Conservation (phyloP, 2,329 filamentous ascomycete species). For the Xylariaceae sp. region DNA sequence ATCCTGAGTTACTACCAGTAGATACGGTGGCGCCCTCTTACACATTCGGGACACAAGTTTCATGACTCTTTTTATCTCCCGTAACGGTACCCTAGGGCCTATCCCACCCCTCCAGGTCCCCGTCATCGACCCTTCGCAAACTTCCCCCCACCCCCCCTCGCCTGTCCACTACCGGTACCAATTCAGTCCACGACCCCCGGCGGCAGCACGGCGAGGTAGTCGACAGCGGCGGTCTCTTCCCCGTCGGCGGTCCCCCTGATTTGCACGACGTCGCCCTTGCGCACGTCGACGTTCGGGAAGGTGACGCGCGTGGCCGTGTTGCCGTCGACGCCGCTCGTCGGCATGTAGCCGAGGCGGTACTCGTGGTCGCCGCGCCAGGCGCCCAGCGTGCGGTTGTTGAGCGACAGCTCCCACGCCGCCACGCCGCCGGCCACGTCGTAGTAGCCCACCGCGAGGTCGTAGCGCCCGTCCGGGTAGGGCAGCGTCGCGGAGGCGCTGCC, state of each 20-base stretch:
- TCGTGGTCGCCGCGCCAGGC: constrained; percentile 55
- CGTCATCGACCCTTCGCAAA: too few relatives aligned
- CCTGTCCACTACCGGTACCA: too few relatives aligned
- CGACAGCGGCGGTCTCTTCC: constrained; percentile 55
- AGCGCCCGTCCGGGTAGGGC: constrained; percentile 43
- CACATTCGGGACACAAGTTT: too few relatives aligned
- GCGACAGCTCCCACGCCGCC: constrained; percentile 45
- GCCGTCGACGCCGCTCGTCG: constrained; percentile 53
- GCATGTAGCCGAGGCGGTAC: constrained; percentile 49
- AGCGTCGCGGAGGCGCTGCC: constrained; percentile 42
- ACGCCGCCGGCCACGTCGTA: constrained; percentile 54
- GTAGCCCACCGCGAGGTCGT: constrained; percentile 60
- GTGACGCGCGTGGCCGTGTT: constrained; percentile 58
- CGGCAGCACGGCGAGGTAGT: constrained; percentile 59
- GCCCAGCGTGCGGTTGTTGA: constrained; percentile 47
- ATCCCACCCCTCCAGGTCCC: too few relatives aligned
- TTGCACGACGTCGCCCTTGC: constrained; percentile 21
- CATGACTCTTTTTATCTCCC: too few relatives aligned
- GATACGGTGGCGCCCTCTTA: too few relatives aligned
- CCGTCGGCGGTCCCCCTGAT: constrained; percentile 49
- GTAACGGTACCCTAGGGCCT: too few relatives aligned
- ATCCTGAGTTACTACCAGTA: too few relatives aligned
- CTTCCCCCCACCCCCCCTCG: too few relatives aligned
- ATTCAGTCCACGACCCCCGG: constrained; percentile 48
- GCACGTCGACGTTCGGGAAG: constrained; percentile 26